Evolutionary conservation across 2,329 filamentous ascomycete species (phyloP).

Genomic region (Alternaria sp.): DNA sequence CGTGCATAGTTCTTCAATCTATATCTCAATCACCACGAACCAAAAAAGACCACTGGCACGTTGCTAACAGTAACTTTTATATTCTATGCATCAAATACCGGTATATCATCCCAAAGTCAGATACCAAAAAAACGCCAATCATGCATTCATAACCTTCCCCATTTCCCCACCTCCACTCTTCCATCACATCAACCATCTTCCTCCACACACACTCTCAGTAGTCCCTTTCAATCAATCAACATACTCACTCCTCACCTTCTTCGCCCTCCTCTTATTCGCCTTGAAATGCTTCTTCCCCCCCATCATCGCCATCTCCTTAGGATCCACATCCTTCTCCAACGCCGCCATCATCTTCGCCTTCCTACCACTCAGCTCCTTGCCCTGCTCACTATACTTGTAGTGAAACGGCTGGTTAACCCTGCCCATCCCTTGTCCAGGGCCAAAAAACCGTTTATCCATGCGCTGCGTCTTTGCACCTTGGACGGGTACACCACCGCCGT

Average conservation of each 20-base stretch:
- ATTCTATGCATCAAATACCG: slow-evolving; percentile 1
- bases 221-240: too few species aligned
- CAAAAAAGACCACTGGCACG: too few species aligned
- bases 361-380: slow-evolving; percentile 80
- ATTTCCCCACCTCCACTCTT: too few species aligned
- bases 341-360: slow-evolving; percentile 84
- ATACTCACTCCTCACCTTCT: slow-evolving; percentile 57
- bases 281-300: slow-evolving; percentile 96
- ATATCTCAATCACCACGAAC: too few species aligned
- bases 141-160: slow-evolving; percentile 14
- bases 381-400: slow-evolving; percentile 87
- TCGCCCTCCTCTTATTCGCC: slow-evolving; percentile 71
- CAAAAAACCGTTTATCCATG: slow-evolving; percentile 92
- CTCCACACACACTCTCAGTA: too few species aligned
- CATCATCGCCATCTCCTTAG: slow-evolving; percentile 73
- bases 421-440: slow-evolving; percentile 65
- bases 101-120: slow-evolving; percentile 1
- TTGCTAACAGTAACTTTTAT: too few species aligned
- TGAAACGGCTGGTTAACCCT: slow-evolving; percentile 84
- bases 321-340: slow-evolving; percentile 83
- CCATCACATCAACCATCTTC: too few species aligned
- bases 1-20: too few species aligned
- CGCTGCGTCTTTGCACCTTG: slow-evolving; percentile 76
- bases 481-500: slow-evolving; percentile 46
- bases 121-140: slow-evolving; percentile 13